Conservation (phyloP, 2,329 filamentous ascomycete species). For the Pseudovirgaria hyperparasitica region DNA sequence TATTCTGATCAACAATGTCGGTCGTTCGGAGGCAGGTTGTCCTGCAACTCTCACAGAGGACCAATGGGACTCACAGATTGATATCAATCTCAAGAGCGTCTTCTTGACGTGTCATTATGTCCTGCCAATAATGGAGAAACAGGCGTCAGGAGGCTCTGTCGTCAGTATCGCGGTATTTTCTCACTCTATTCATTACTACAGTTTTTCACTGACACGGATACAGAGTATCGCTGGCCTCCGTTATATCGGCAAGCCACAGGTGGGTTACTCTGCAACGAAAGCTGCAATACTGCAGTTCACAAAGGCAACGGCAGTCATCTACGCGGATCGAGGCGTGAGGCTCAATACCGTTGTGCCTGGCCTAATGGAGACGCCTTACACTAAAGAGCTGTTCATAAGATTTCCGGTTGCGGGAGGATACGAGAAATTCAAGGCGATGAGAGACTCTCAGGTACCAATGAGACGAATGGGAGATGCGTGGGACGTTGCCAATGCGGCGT, state of each 20-base stretch:
- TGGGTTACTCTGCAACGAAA: conserved; percentile 41
- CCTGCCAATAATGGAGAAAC: conserved; percentile 41
- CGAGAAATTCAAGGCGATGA: conserved; percentile 1
- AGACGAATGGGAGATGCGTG: conserved; percentile 19
- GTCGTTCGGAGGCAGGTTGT: conserved; percentile 36
- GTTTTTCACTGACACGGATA: no score
- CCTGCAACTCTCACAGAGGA: conserved; percentile 37
- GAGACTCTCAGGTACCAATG: conserved; percentile 14
- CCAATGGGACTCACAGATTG: conserved; percentile 40
- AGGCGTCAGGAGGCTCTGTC: conserved; percentile 29
- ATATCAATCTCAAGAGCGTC: conserved; percentile 44
- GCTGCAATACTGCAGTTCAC: conserved; percentile 40
- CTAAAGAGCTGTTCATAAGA: conserved; percentile 5
- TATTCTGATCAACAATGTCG: conserved; percentile 44
- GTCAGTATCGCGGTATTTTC: conserved; percentile 38
- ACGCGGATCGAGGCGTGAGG: conserved; percentile 33
- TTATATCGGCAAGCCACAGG: conserved; percentile 39
- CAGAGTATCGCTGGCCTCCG: conserved; percentile 34
- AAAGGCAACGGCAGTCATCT: conserved; percentile 37
- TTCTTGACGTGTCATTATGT: conserved; percentile 41
- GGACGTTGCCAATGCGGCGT: conserved; percentile 21
- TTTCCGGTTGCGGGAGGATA: conserved; percentile 1
- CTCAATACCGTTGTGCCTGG: conserved; percentile 45
- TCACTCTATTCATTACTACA: no score
- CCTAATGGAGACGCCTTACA: conserved; percentile 36